Percentiles rank a stretch among this genome's conserved stretches.
Evolutionary conservation across 1,139 yeast species (phyloP).

Genomic region (Suhomyces wounanorum): DNA sequence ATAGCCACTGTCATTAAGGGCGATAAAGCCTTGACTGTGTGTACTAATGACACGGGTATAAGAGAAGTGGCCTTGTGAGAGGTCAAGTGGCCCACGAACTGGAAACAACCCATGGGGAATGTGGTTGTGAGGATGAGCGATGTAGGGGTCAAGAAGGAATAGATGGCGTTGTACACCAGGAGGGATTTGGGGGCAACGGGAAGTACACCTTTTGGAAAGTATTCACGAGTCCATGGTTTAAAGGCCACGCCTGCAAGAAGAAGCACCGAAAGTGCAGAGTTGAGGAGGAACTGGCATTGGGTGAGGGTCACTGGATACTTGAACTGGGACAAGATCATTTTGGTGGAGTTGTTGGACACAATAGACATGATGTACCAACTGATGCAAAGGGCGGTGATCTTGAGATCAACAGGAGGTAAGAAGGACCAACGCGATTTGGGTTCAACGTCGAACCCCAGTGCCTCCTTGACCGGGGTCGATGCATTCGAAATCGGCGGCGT

Average conservation of each 20-base stretch:
- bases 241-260: conserved; percentile 22
- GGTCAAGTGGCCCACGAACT: conserved; percentile 85
- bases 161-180: conserved; percentile 24
- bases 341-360: conserved; percentile 77
- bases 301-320: conserved; percentile 83
- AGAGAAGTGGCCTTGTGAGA: conserved; percentile 86
- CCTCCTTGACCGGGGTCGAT: conserved; percentile 33
- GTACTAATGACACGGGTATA: conserved; percentile 89
- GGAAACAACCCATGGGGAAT: conserved; percentile 91
- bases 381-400: conserved; percentile 51
- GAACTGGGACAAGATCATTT: conserved; percentile 66
- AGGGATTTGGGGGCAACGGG: conserved; percentile 35
- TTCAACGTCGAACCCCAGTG: conserved; percentile 2
- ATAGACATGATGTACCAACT: conserved; percentile 85
- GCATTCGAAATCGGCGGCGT: conserved; percentile 42
- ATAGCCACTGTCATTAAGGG: conserved; percentile 87
- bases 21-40: conserved; percentile 86
- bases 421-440: conserved; percentile 1
- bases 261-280: conserved; percentile 53
- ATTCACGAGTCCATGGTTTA: conserved; percentile 10
- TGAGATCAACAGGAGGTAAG: conserved; percentile 33
- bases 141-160: conserved; percentile 54
- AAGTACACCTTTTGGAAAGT: conserved; percentile 61
- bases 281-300: conserved; percentile 77
- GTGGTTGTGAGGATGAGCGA: conserved; percentile 61